Conservation (phyloP, 176 grass and related monocot species). For the Triticum monococcum region DNA sequence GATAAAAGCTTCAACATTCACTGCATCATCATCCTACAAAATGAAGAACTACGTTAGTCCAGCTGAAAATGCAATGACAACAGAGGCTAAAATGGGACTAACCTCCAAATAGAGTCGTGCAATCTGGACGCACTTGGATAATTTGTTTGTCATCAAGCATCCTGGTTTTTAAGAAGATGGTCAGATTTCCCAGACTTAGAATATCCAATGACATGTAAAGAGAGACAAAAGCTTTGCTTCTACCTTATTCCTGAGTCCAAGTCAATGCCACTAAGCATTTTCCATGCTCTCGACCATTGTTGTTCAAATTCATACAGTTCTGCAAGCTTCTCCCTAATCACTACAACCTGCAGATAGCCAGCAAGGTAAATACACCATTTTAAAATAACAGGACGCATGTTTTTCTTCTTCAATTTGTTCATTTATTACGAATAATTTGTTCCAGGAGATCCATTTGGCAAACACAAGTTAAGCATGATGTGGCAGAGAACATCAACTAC, state of each 20-base stretch:
- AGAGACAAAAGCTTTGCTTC: too few relatives aligned
- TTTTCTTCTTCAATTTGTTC: background rate
- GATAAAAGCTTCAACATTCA: conserved; percentile 93
- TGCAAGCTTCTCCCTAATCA: conserved; percentile 96
- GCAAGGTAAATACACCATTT: background rate
- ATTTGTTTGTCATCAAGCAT: conserved; percentile 93
- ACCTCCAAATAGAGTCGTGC: conserved; percentile 46
- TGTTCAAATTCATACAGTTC: conserved; percentile 35
- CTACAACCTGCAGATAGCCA: conserved; percentile 57
- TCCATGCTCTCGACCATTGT: too few relatives aligned
- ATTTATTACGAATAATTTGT: too few relatives aligned
- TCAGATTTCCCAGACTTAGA: background rate
- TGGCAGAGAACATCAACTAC: too few relatives aligned
- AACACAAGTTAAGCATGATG: too few relatives aligned
- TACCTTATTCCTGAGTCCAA: too few relatives aligned
- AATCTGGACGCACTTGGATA: conserved; percentile 87
- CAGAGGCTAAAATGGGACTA: conserved; percentile 13
- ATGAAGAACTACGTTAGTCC: conserved; percentile 12
- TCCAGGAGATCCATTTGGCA: too few relatives aligned
- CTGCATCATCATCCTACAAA: conserved; percentile 86
- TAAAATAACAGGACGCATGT: background rate
- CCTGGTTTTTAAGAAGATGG: conserved; percentile 27
- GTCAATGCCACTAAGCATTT: too few relatives aligned
- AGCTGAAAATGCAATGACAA: background rate
- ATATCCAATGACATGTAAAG: too few relatives aligned